These are phyloP conservation scores for Melaleuca quinquenervia DNA, from an alignment of 345 rosid species.

Conservation along the genomic window DNA sequence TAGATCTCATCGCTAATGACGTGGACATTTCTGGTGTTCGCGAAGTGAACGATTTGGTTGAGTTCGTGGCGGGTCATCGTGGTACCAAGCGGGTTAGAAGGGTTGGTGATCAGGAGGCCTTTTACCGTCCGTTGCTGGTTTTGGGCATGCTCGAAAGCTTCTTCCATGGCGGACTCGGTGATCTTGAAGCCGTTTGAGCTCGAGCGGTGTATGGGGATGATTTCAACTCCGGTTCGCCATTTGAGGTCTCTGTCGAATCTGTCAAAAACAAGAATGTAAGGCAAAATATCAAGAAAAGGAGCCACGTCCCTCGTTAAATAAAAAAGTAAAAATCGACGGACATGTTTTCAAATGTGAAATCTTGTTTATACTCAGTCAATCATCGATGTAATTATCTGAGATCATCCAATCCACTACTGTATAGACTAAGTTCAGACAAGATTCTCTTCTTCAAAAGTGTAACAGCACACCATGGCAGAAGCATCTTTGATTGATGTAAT, in stretches of 20 bases:
- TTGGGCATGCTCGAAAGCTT: slow-evolving; percentile 50
- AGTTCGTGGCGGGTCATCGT: slow-evolving; percentile 49
- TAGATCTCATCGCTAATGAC: slow-evolving; percentile 78
- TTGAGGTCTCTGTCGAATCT: slow-evolving; percentile 83
- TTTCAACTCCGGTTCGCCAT: slow-evolving; percentile 63
- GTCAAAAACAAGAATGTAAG: not conserved
- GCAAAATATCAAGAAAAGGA: not conserved
- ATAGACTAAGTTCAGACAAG: not conserved
- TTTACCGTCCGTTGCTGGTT: slow-evolving; percentile 41
- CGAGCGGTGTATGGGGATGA: slow-evolving; percentile 44
- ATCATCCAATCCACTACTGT: not conserved
- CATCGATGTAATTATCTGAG: not conserved
- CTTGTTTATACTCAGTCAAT: not conserved
- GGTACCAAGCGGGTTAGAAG: slow-evolving; percentile 85
- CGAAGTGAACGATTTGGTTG: slow-evolving; percentile 39
- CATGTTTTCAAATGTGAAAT: not conserved
- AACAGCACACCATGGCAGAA: not conserved
- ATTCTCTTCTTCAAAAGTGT: not conserved
- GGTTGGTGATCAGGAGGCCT: slow-evolving; percentile 75
- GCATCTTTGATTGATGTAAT: not conserved
- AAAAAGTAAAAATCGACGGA: not conserved
- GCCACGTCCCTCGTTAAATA: not conserved
- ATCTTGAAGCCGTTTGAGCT: slow-evolving; percentile 50
- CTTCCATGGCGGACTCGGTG: slow-evolving; percentile 45
- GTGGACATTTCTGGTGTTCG: slow-evolving; percentile 34